Evolutionary conservation across 2,329 filamentous ascomycete species (phyloP).

Genomic region (Xylaria digitata): DNA sequence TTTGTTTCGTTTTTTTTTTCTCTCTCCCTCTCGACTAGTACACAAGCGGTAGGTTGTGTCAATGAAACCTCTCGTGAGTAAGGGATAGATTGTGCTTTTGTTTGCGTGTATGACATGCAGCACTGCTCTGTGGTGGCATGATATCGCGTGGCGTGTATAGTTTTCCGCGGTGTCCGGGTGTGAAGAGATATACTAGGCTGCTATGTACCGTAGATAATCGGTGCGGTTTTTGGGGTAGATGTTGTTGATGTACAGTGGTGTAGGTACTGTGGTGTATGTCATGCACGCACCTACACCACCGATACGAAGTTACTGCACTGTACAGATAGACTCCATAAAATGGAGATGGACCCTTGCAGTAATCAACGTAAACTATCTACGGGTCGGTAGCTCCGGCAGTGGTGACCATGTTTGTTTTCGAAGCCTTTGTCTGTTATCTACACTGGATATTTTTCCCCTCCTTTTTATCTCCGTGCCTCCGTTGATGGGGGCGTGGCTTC

Average conservation of each 20-base stretch:
- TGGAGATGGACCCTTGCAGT: conserved; percentile 24
- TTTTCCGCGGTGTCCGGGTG: conserved; percentile 16
- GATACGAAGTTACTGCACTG: background rate
- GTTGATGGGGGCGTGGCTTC: conserved; percentile 1
- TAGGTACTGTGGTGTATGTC: background rate
- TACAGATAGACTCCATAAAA: background rate
- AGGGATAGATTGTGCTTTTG: conserved; percentile 24
- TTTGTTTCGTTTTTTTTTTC: background rate
- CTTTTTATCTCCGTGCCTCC: background rate
- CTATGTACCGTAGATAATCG: background rate
- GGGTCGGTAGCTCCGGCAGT: conserved; percentile 34
- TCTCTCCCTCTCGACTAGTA: background rate
- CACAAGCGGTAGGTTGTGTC: conserved; percentile 2
- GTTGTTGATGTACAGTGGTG: background rate
- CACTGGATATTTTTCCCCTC: background rate
- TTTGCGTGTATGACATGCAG: conserved; percentile 10
- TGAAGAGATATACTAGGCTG: background rate
- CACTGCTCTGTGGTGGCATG: conserved; percentile 10
- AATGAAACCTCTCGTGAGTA: conserved; percentile 18
- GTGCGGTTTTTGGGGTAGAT: background rate
- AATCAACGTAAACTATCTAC: conserved; percentile 2
- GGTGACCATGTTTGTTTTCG: conserved; percentile 21
- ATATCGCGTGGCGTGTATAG: conserved; percentile 17
- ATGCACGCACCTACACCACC: background rate
- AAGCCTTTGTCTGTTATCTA: conserved; percentile 15